phyloP scores from a whole-genome alignment of 2,329 filamentous ascomycete species.

The Fusarium oxysporum region DNA sequence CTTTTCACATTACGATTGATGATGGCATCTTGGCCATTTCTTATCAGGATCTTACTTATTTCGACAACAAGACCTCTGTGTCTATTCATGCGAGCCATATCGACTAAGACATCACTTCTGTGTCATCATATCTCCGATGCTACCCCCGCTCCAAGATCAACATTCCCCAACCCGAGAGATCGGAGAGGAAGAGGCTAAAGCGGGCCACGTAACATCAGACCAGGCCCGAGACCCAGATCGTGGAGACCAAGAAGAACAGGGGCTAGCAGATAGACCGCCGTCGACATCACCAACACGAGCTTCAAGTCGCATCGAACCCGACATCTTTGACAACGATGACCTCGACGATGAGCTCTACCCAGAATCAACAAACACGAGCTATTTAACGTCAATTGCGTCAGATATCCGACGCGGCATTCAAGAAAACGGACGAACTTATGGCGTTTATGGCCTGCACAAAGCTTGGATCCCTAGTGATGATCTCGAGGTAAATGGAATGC shows the following conservation, averaged over 20 bases:
- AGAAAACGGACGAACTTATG: conserved; percentile 40
- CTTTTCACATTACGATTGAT: not conserved
- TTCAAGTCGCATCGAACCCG: conserved; percentile 35
- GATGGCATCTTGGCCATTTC: not conserved
- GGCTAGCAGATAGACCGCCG: not conserved
- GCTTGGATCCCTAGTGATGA: conserved; percentile 40
- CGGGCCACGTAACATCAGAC: conserved; percentile 3
- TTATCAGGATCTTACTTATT: not conserved
- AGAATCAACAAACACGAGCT: conserved; percentile 48
- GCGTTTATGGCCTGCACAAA: conserved; percentile 41
- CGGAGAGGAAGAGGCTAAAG: conserved; percentile 3
- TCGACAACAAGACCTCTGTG: not conserved
- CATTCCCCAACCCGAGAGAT: not conserved
- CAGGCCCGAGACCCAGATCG: not conserved
- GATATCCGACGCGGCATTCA: conserved; percentile 40
- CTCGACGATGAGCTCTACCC: conserved; percentile 45
- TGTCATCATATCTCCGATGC: not conserved
- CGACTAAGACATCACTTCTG: not conserved
- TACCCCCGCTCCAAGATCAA: not conserved
- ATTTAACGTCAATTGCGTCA: conserved; percentile 44
- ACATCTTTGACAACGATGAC: conserved; percentile 29
- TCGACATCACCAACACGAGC: not conserved
- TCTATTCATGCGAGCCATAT: not conserved
- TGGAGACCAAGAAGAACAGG: conserved; percentile 8
- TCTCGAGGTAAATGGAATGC: conserved; percentile 9